Evolutionary conservation across 352 stramenopile species (phyloP), one percentile per base, ranked within the genome.

Genomic region (Phytophthora foliorum): DNA sequence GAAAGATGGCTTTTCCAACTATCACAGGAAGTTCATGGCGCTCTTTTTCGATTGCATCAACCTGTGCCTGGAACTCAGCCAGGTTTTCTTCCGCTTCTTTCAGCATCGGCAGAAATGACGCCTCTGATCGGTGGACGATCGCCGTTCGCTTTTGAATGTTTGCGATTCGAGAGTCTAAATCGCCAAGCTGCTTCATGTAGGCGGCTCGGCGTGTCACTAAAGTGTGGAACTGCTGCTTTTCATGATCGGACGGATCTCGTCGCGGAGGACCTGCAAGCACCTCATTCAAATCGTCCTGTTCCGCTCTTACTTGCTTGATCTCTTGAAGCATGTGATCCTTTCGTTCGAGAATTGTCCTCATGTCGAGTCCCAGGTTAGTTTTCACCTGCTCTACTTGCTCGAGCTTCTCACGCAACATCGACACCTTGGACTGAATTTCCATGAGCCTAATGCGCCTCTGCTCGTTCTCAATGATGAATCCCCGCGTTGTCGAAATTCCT

Each of bases 201-300:
- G 2, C 67, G 1, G 77, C 73, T 66, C 75, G 62, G 4, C 82
- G 60, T 0, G 81, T 79, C 17, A 90, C 76, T 4, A 93, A 48
- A 0, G 74, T 69, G 63, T 93, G 82, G 34, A 93, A 85, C 24
- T 89, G 78, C 24, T 72, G 61, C 11, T 92, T 91, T 44, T 94
- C 77, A 16, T 62, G 41, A 36, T 93, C 85, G 0, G 63, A 82
- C 4, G 87, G 80, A 19, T 94, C 85, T 36, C 87, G 74, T 22
- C 87, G 76, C 4, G 87, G 83, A 0, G 87, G 87, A 6, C 87
- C 87, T 10, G 82, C 83, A 0, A 94, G 69, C 2, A 53, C 7
- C 5, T 67, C 63, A 9, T 76, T 77, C 3, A 92, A 52, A 0
- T 90, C 81, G 7, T 88, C 71, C 41, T 92, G 74, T 24, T 92